Evolutionary conservation across 805 yeast genomes (phyloP).

Genomic region (Teunomyces cretensis): DNA sequence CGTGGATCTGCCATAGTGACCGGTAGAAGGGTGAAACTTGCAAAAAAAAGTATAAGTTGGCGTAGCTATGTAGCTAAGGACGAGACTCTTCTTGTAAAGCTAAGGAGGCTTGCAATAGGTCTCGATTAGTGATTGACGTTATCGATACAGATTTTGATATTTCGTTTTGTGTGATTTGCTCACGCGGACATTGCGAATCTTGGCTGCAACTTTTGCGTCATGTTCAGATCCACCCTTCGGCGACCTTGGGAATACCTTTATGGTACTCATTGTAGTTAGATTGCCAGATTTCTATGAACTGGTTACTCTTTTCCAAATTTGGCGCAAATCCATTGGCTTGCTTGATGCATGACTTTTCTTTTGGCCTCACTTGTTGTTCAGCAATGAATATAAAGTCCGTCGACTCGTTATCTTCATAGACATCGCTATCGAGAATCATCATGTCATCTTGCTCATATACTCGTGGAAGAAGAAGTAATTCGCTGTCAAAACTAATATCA

Average conservation of each 20-base stretch:
- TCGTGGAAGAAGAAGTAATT: constrained; percentile 20
- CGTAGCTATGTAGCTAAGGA: too few species aligned
- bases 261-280: not conserved
- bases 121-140: too few species aligned
- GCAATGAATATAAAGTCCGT: constrained; percentile 15
- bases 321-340: constrained; percentile 8
- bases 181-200: too few species aligned
- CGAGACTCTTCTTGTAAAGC: too few species aligned
- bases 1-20: not conserved
- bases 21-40: too few species aligned
- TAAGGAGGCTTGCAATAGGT: too few species aligned
- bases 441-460: constrained; percentile 15
- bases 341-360: constrained; percentile 15
- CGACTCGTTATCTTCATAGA: constrained; percentile 15
- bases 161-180: too few species aligned
- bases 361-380: constrained; percentile 15
- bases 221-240: not conserved
- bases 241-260: not conserved
- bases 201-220: too few species aligned
- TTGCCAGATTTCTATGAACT: constrained; percentile 22
- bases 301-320: constrained; percentile 16
- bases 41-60: too few species aligned
- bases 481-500: constrained; percentile 15
- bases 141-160: too few species aligned
- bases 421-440: constrained; percentile 19